Evolutionary conservation across 2,329 filamentous ascomycete genomes (phyloP).

Genomic region (Paramyrothecium roridum): DNA sequence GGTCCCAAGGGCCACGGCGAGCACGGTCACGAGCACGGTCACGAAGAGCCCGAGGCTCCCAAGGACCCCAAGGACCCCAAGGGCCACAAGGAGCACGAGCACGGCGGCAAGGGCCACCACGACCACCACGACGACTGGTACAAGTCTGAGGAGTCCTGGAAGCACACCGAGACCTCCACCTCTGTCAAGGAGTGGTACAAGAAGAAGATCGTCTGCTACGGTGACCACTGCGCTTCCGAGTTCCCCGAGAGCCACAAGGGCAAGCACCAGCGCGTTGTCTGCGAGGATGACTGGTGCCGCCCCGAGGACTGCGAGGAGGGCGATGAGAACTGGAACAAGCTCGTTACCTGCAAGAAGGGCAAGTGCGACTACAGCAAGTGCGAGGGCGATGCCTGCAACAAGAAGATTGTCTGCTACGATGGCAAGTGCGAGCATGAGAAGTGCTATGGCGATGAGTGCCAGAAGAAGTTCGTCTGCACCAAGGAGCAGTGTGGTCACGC

Average conservation of each 20-base stretch:
- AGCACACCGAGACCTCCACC: not conserved
- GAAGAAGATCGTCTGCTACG: conserved; percentile 32
- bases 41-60: not conserved
- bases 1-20: not conserved
- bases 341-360: conserved; percentile 22
- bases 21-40: not conserved
- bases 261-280: conserved; percentile 27
- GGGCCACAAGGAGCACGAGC: conserved; percentile 5
- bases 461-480: conserved; percentile 29
- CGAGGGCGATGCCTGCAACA: conserved; percentile 18
- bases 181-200: conserved; percentile 14
- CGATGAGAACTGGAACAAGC: conserved; percentile 22
- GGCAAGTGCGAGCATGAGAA: conserved; percentile 23
- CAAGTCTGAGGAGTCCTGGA: conserved; percentile 6
- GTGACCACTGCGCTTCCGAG: conserved; percentile 26
- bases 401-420: conserved; percentile 30
- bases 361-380: conserved; percentile 22
- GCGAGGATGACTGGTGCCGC: conserved; percentile 22
- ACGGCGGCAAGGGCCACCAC: conserved; percentile 6
- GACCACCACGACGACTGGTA: not conserved
- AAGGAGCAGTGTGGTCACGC: conserved; percentile 24
- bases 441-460: conserved; percentile 23
- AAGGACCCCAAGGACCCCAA: conserved; percentile 2
- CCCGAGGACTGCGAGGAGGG: conserved; percentile 18
- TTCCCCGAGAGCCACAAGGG: conserved; percentile 20